Base-by-base conservation (phyloP, 78 protist species). In the Dictyostelium firmibasis region DNA sequence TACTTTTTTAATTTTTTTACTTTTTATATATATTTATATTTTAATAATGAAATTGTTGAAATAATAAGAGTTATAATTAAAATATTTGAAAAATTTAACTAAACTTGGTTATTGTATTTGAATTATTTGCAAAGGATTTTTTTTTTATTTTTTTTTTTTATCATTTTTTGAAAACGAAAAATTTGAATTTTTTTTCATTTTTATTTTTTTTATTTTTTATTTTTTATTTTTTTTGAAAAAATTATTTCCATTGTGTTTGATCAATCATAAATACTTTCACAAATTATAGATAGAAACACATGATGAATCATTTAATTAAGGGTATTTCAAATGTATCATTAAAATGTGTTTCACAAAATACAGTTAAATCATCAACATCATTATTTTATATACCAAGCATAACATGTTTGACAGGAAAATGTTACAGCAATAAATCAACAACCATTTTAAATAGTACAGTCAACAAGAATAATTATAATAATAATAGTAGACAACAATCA, bases 281-380 rank as follows among this genome's bases (percentile, higher is more conserved):
- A n/a, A n/a, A 83, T 3, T 1, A 62, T 62, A 72, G 6, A 72
- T 0, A 69, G 2, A 36, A 25, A 69, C 14, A 36, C 44, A 84
- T 1, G 25, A 84, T 84, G 91, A 84, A 84, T 41, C 57, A 84
- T 20, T 84, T 84, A 70, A 53, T 41, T 43, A 64, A 44, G 50
- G 44, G 50, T 69, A 47, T 50, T 27, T 81, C 47, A 31, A 81
- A 29, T 81, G 64, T 81, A 14, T 25, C 70, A 36, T 27, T 35
- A 57, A 50, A 31, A 38, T 25, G 38, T 27, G 35, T 29, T 67
- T 27, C 38, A 27, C 33, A 29, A 27, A 27, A 9, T 23, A 23
- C 23, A 6, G 23, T 60, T 60, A 44, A 44, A 44, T 44, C 53
- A 83, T 9, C 77, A 83, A 50, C 70, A 11, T 20, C 75, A 33